Conservation (phyloP, 768 basidiomycete genomes). For the Panellus pusillus region DNA sequence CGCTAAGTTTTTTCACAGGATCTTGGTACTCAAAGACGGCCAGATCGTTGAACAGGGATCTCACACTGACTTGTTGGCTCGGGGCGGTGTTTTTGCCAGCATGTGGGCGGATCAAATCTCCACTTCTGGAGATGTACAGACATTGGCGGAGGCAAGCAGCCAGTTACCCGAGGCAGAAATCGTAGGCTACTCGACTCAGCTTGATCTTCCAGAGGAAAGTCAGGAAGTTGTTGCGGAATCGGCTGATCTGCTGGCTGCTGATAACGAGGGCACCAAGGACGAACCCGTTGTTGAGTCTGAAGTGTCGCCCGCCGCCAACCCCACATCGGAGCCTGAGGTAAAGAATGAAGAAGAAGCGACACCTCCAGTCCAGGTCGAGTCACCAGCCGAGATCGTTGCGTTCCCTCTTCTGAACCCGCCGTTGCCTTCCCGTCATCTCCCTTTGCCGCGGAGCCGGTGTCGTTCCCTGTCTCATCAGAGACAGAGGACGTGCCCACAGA, state of each 20-base stretch:
- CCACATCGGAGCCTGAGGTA: conserved; percentile 1
- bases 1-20: conserved; percentile 43
- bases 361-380: background rate
- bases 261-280: conserved; percentile 5
- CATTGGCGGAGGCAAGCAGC: conserved; percentile 35
- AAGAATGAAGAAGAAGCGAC: background rate
- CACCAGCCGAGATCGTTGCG: conserved; percentile 15
- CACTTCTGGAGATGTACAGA: conserved; percentile 54
- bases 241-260: background rate
- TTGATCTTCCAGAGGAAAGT: conserved; percentile 23
- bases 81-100: conserved; percentile 70
- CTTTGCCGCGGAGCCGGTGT: conserved; percentile 26
- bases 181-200: conserved; percentile 46
- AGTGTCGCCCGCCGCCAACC: background rate
- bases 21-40: conserved; percentile 90
- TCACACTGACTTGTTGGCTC: conserved; percentile 74
- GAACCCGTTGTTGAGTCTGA: background rate
- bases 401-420: conserved; percentile 18
- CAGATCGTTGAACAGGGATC: conserved; percentile 81
- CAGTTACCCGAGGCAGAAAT: conserved; percentile 27
- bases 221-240: conserved; percentile 6
- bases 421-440: background rate
- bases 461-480: conserved; percentile 32
- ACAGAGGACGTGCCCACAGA: conserved; percentile 29
- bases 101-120: conserved; percentile 91